Evolutionary conservation across 805 yeast genomes (phyloP), one percentile per base, ranked within the genome.

Genomic region (Candida andamanensis): DNA sequence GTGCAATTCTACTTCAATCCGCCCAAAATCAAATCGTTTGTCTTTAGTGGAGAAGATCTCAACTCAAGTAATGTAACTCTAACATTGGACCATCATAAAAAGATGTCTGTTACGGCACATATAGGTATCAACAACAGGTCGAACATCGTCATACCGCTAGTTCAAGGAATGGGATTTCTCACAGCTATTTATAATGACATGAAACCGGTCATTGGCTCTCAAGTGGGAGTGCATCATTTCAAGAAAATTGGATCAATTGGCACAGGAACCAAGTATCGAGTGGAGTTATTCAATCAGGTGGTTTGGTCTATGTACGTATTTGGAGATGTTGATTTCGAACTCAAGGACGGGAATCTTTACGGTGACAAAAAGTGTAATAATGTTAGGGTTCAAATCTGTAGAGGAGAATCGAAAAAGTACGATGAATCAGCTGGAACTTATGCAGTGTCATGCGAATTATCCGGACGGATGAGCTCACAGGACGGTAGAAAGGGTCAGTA

Each of bases 161-260:
- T 76, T 4, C 85, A 80, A 50, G 95, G 95, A 21, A 67, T 68
- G 73, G 95, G 94, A 1, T 76, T 82, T 39, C 69, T 83, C 11
- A 79, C 94, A 14, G 85, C 76, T 14, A 54, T 74, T 17, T 74
- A 72, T 41, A 54, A 69, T 44, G 77, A 77, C 9, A 28, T 77
- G 42, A 63, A 63, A 12, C 81, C 86, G 1, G 52, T 60, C 33
- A 44, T 82, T 19, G 65, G 72, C 10, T 74, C 84, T 16, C 72
- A 69, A 22, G 81, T 81, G 18, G 95, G 94, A 0, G 63, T 83
- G 33, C 73, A 69, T 39, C 59, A 61, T 13, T 63, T 81, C 34
- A 58, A 60, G 2, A 60, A 56, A 18, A 53, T 45, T 1, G 60
- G 63, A 1, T 42, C 57, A 2, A 52, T 65, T 15, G 56, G 69